phyloP scores from a whole-genome alignment of 2,329 filamentous ascomycete species.

The Diaporthe ilicicola region DNA sequence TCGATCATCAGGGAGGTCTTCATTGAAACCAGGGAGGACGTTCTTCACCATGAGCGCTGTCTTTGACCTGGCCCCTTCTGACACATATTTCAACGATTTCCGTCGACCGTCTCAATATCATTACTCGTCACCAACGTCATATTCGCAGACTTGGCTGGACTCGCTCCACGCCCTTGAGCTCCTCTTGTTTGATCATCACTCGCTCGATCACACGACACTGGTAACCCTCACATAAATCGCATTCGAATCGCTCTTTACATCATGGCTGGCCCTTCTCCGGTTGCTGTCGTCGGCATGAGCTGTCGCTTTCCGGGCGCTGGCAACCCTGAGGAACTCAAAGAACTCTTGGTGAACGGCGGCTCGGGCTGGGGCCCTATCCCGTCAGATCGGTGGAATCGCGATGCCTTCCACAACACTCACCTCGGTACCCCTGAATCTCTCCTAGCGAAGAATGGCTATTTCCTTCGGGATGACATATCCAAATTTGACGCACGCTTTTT shows the following conservation, averaged over 20 bases:
- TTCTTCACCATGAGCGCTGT: no score
- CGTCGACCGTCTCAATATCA: no score
- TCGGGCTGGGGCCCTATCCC: conserved; percentile 44
- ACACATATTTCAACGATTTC: no score
- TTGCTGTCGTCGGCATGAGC: conserved; percentile 15
- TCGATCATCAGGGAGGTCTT: no score
- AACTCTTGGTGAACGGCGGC: conserved; percentile 40
- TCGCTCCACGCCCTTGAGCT: no score
- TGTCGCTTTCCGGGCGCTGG: conserved; percentile 34
- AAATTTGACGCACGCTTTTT: conserved; percentile 42
- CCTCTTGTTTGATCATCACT: no score
- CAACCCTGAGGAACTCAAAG: conserved; percentile 43
- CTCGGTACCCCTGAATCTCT: conserved; percentile 43
- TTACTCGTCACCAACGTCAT: no score
- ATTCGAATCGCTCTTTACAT: not conserved
- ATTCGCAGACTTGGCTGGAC: no score
- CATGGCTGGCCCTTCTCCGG: not conserved
- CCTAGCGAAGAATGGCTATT: conserved; percentile 44
- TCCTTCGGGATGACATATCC: conserved; percentile 42
- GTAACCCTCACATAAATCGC: no score
- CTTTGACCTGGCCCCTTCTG: no score
- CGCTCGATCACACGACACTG: not conserved
- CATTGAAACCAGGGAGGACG: no score
- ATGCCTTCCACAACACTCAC: conserved; percentile 45
- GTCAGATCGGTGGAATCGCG: conserved; percentile 43